Percentiles rank a stretch among this genome's conserved stretches.
Conservation (phyloP, 2,329 filamentous ascomycete species). For the Stenocarpella maydis region DNA sequence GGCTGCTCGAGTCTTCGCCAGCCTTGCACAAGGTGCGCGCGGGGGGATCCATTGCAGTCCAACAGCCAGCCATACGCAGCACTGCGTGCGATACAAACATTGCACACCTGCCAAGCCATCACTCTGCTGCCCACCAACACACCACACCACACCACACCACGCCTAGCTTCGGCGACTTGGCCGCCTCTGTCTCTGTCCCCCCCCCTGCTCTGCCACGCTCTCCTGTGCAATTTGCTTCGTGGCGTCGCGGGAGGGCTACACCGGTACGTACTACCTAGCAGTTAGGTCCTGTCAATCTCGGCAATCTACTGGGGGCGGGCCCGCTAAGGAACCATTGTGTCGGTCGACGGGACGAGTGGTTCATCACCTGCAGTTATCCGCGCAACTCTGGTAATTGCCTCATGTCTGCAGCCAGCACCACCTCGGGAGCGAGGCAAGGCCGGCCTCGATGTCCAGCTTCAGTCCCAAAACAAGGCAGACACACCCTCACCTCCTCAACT, state of each 20-base stretch:
- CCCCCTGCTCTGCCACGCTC: not conserved
- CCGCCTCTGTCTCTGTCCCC: not conserved
- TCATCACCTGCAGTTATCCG: conserved; percentile 24
- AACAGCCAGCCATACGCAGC: not conserved
- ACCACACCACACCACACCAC: too few relatives aligned
- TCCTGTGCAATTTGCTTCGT: not conserved
- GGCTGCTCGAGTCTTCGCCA: not conserved
- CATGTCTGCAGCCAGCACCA: not conserved
- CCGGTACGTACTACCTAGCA: conserved; percentile 11
- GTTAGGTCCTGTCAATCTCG: conserved; percentile 25
- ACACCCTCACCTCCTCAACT: not conserved
- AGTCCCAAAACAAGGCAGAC: conserved; percentile 1
- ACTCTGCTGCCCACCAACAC: not conserved
- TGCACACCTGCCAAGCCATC: not conserved
- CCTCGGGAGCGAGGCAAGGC: not conserved
- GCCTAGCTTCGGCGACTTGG: conserved; percentile 21
- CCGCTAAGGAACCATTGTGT: conserved; percentile 16
- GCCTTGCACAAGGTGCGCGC: conserved; percentile 3
- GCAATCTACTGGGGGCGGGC: conserved; percentile 28
- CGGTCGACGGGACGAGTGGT: conserved; percentile 21
- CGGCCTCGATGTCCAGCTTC: conserved; percentile 1
- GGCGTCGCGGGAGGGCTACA: not conserved
- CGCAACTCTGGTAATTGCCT: conserved; percentile 17
- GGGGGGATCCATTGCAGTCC: not conserved
- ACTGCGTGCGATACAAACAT: not conserved